Percentiles rank a stretch among this genome's conserved stretches.
phyloP scores from a whole-genome alignment of 805 yeast genomes.

The Tetrapisispora arboricola region DNA sequence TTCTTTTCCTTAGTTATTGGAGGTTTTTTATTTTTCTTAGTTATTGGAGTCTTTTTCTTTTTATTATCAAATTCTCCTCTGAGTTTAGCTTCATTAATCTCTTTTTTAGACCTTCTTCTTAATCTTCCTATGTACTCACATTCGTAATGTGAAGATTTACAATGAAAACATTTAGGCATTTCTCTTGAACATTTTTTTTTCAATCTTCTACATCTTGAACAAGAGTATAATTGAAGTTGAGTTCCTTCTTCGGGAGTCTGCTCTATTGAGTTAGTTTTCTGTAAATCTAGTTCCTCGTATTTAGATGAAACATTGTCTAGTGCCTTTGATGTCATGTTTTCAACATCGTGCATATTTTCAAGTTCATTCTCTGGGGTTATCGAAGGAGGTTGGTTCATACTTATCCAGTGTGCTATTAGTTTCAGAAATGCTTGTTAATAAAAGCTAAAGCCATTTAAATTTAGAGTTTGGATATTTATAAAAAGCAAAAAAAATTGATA shows the following conservation, averaged over 20 bases:
- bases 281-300: too few species aligned
- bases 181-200: conserved; percentile 42
- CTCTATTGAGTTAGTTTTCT: neutral
- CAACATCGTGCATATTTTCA: too few species aligned
- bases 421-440: too few species aligned
- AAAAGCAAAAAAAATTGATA: too few species aligned
- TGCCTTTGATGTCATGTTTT: too few species aligned
- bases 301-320: too few species aligned
- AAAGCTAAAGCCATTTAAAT: too few species aligned
- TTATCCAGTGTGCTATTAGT: too few species aligned
- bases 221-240: neutral
- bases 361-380: too few species aligned
- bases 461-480: too few species aligned
- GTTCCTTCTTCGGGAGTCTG: neutral
- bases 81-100: conserved; percentile 17
- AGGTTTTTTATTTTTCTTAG: conserved; percentile 7
- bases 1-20: neutral
- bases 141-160: conserved; percentile 28
- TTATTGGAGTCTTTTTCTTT: conserved; percentile 5
- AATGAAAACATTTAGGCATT: conserved; percentile 35
- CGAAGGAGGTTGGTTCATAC: too few species aligned
- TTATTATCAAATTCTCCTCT: conserved; percentile 18
- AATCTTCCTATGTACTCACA: conserved; percentile 39
- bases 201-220: conserved; percentile 31
- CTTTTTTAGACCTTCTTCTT: conserved; percentile 31